A percentile compares a stretch with the other conserved stretches of the same genome.
Evolutionary conservation across 345 rosid genomes (phyloP).

Genomic region (rapeseed (Brassica napus)): Da-Ae NC_063442.1:36491001-36491500

Average conservation of each 20-base stretch:
- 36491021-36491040: conserved; percentile 88
- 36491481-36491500: conserved; percentile 76
- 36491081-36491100: background rate
- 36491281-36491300: background rate
- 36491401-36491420: background rate
- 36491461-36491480: conserved; percentile 85
- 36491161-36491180: conserved; percentile 91
- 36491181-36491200: conserved; percentile 97
- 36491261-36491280: conserved; percentile 68
- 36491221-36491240: conserved; percentile 57
- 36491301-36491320: background rate
- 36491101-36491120: conserved; percentile 27
- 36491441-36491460: conserved; percentile 34
- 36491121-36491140: conserved; percentile 43
- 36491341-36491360: background rate
- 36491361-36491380: background rate
- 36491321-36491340: background rate
- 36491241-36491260: conserved; percentile 55
- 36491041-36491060: conserved; percentile 37
- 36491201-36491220: conserved; percentile 80
- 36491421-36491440: conserved; percentile 4
- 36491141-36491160: conserved; percentile 79
- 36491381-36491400: background rate
- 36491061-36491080: background rate
- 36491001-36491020: conserved; percentile 84